Base-by-base conservation (phyloP, 495 filamentous ascomycete species). In the Chaetomidium leptoderma region DNA sequence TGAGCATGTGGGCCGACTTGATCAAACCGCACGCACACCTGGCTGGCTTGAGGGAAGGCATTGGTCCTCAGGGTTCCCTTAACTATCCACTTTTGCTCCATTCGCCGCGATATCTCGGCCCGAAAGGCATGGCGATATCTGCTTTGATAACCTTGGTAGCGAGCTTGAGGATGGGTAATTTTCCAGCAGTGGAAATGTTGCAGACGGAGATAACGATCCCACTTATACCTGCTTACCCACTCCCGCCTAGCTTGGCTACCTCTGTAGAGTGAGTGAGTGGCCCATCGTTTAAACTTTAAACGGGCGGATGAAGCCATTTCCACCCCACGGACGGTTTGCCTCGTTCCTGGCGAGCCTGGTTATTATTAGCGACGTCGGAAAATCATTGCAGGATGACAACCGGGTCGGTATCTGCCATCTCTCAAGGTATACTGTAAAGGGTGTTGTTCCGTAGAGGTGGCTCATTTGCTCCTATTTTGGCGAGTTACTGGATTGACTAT, bases 371-470 rank as follows among this genome's bases (percentile, higher is more conserved):
- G 43, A 45, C 23, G n/a, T 24, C 8, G 43, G 21, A 7, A 45
- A 27, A 11, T 45, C 21, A 26, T 3, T 26, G 36, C 10, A 14
- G 3, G 36, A 17, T 42, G 39, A 42, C 21, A 23, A 42, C 39
- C 39, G n/a, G 39, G 43, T 26, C 26, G 23, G 4, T 11, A 29
- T 42, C 9, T 17, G 23, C 3, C 23, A 29, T 42, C 9, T 17
- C 16, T 2, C 44, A 23, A 45, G 46, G 27, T 56, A 40, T 50
- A 60, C 57, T 42, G 52, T 36, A 47, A 52, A 55, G 62, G 48
- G 29, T 53, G 16, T 44, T 43, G 24, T 59, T 44, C 40, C 39
- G 27, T 48, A 24, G 37, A 59, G 35, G 39, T n/a, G n/a, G n/a
- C n/a, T n/a, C n/a, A n/a, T n/a, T n/a, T n/a, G n/a, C n/a, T n/a